Conservation (phyloP, 116 monocot species). For the Papilionanthe hybrid region DNA sequence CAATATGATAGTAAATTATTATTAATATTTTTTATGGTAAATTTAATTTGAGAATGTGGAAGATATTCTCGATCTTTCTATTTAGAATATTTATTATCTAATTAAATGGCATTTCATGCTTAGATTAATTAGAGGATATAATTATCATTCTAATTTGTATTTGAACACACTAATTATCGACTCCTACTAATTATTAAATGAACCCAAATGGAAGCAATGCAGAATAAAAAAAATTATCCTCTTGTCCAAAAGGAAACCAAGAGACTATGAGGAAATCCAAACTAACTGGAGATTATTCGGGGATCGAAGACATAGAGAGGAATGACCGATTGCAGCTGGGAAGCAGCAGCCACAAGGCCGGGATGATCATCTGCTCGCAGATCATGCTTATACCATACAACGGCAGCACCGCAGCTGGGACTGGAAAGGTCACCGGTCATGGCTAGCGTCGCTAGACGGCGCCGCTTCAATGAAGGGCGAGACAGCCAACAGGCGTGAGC, state of each 20-base stretch:
- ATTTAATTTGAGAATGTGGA: no score
- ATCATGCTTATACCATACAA: conserved; percentile 95
- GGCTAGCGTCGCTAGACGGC: not conserved
- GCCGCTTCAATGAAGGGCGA: not conserved
- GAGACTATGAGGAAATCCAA: not conserved
- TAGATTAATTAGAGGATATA: no score
- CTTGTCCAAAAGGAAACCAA: not conserved
- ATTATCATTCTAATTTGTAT: no score
- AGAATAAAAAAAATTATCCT: not conserved
- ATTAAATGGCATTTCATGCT: no score
- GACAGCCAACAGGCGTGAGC: not conserved
- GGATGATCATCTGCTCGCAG: conserved; percentile 83
- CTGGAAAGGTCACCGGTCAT: not conserved
- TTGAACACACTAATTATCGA: no score
- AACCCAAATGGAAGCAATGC: not conserved
- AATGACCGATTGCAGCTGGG: conserved; percentile 46
- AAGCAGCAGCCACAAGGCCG: conserved; percentile 63
- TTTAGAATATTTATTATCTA: no score
- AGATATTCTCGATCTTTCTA: no score
- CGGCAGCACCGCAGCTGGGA: conserved; percentile 29
- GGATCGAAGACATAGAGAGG: conserved; percentile 91
- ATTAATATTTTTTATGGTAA: no score
- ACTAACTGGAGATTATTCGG: conserved; percentile 58
- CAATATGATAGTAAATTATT: no score
- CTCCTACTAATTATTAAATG: not conserved